Percentiles rank a stretch among this genome's conserved stretches.
Conservation (phyloP, 257 asterid genomes). For the Galeopsis tetrahit region DNA sequence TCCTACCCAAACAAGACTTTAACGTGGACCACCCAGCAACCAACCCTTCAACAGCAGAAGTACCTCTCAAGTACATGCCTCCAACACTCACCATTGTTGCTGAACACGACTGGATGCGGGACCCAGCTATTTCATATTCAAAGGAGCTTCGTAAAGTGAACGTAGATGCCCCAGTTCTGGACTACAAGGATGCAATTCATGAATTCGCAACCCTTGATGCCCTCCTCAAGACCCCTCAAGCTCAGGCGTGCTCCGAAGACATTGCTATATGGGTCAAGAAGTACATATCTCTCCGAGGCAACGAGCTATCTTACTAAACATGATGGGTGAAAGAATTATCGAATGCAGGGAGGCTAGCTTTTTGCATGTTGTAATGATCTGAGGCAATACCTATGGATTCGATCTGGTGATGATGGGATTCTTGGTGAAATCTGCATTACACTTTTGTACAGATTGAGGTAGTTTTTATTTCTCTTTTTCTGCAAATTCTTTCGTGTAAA, state of each 20-base stretch:
- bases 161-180: conserved; percentile 79
- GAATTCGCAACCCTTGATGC: conserved; percentile 81
- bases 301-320: conserved; percentile 72
- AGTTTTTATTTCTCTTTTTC: not conserved
- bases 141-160: conserved; percentile 84
- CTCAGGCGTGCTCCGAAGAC: conserved; percentile 82
- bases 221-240: conserved; percentile 69
- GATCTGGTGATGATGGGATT: not conserved
- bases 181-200: conserved; percentile 78
- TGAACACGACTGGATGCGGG: conserved; percentile 90
- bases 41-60: conserved; percentile 55
- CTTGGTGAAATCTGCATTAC: not conserved
- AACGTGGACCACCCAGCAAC: conserved; percentile 75
- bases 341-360: not conserved
- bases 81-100: conserved; percentile 85
- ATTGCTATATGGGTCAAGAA: conserved; percentile 85
- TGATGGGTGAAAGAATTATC: not conserved
- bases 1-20: conserved; percentile 59
- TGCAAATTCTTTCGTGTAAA: conserved; percentile 26
- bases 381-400: not conserved
- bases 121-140: conserved; percentile 78
- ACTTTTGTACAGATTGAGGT: conserved; percentile 33
- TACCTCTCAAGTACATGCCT: conserved; percentile 68
- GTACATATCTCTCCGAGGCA: conserved; percentile 77
- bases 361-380: conserved; percentile 3